phyloP scores from a whole-genome alignment of 257 asterid species.

The Scutellaria baicalensis region DNA sequence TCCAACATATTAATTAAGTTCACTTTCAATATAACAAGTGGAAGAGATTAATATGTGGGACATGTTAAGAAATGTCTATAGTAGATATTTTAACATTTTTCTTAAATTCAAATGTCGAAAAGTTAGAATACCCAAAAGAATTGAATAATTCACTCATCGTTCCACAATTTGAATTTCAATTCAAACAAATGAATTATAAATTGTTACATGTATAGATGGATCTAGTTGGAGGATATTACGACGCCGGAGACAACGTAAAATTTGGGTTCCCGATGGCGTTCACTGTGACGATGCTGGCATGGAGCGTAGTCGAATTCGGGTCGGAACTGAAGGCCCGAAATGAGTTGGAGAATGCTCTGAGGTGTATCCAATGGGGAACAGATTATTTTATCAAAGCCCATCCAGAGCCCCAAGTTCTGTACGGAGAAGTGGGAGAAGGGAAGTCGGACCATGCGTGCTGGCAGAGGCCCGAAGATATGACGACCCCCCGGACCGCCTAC shows the following conservation, averaged over 20 bases:
- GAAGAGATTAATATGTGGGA: too few relatives aligned
- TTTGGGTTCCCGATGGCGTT: constrained; percentile 75
- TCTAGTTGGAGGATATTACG: constrained; percentile 67
- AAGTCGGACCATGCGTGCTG: constrained; percentile 54
- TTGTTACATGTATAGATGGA: constrained; percentile 42
- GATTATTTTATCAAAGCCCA: constrained; percentile 67
- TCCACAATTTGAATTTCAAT: too few relatives aligned
- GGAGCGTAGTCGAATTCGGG: constrained; percentile 49
- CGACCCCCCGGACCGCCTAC: constrained; percentile 37
- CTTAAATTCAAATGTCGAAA: too few relatives aligned
- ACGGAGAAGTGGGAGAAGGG: constrained; percentile 66
- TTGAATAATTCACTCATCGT: too few relatives aligned
- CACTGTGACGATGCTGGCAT: constrained; percentile 51
- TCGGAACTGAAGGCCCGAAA: constrained; percentile 14
- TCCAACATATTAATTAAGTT: too few relatives aligned
- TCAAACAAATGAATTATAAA: too few relatives aligned
- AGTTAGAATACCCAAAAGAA: too few relatives aligned
- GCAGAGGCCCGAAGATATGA: constrained; percentile 76
- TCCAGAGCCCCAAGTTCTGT: constrained; percentile 39
- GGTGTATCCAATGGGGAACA: constrained; percentile 58
- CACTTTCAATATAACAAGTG: too few relatives aligned
- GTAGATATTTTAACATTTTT: too few relatives aligned
- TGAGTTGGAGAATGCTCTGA: constrained; percentile 31
- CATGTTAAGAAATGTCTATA: too few relatives aligned
- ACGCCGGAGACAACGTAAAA: constrained; percentile 73